Evolutionary conservation across 495 filamentous ascomycete genomes (phyloP), one percentile per base, ranked within the genome.

Genomic region (Venustampulla echinocandica): DNA sequence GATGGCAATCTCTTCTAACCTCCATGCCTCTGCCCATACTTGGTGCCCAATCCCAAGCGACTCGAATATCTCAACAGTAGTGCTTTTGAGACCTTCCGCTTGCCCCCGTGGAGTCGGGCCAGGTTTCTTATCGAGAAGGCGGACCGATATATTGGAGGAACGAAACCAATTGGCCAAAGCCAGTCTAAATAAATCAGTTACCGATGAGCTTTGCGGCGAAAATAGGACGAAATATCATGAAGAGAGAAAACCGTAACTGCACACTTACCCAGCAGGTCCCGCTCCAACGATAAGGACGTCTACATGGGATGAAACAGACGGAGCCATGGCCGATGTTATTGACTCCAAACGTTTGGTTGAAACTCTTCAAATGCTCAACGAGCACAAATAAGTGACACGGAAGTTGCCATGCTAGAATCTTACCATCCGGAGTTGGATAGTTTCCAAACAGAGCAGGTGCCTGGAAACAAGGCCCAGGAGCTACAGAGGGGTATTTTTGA

Each of bases 271-370:
- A 0, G 79, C 72, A 0, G 81, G 80, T n/a, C 80, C 80, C n/a
- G 80, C 79, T 7, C 81, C 81, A 18, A 83, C 61, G 23, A 84
- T 76, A 41, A 85, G 62, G 1, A 76, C 61, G 49, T 78, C 73
- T 5, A 73, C 62, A n/a, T 60, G 44, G 1, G 55, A 51, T 20
- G 36, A 14, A 10, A 4, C 44, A n/a, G n/a, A n/a, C 24, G 33
- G 44, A 7, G 21, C 35, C 34, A 40, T 37, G 25, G n/a, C 27
- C 27, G n/a, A n/a, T 7, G 7, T 30, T 30, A 7, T 30, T 30
- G 27, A 7, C 27, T 7, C 27, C 7, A 30, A 30, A n/a, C n/a
- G n/a, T n/a, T n/a, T n/a, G n/a, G n/a, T n/a, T n/a, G n/a, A n/a
- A n/a, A n/a, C n/a, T n/a, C n/a, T n/a, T n/a, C n/a, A n/a, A n/a